Evolutionary conservation across 208 protist species (phyloP).

Genomic region (Wallacemonas sp.): DNA sequence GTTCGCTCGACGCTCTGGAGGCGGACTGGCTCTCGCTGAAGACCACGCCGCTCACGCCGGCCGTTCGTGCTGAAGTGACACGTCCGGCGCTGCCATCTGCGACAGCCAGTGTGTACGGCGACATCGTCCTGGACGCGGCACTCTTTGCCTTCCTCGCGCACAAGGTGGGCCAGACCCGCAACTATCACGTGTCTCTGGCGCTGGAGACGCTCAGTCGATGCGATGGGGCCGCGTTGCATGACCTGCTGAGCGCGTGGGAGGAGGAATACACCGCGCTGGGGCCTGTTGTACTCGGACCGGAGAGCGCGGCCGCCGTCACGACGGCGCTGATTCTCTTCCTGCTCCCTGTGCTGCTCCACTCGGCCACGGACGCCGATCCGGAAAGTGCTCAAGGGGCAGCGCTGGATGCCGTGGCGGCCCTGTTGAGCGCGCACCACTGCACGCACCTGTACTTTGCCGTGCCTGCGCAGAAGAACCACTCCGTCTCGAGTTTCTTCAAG

Average conservation of each 20-base stretch:
- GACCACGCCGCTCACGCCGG: background rate
- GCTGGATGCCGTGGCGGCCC: background rate
- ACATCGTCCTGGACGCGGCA: background rate
- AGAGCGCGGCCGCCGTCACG: constrained; percentile 50
- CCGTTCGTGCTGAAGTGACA: background rate
- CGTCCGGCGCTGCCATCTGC: no score
- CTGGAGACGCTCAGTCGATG: constrained; percentile 50
- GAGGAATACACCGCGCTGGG: constrained; percentile 19
- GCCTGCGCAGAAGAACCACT: constrained; percentile 39
- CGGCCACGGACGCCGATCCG: background rate
- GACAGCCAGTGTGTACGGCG: background rate
- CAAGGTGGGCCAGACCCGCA: constrained; percentile 34
- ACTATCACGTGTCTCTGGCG: constrained; percentile 74
- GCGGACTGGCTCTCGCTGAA: background rate
- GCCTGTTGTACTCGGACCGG: constrained; percentile 45
- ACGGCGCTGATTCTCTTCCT: constrained; percentile 47
- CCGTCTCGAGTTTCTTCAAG: constrained; percentile 58
- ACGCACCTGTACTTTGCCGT: constrained; percentile 39
- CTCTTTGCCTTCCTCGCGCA: background rate
- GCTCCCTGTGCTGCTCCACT: constrained; percentile 7
- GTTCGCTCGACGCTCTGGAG: background rate
- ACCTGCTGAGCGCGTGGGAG: constrained; percentile 25
- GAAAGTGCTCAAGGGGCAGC: background rate
- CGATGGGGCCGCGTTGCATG: constrained; percentile 20
- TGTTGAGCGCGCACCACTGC: background rate